A percentile compares a stretch with the other conserved stretches of the same genome.
phyloP scores from a whole-genome alignment of 495 filamentous ascomycete genomes.

The Aspergillus bertholletiae region DNA sequence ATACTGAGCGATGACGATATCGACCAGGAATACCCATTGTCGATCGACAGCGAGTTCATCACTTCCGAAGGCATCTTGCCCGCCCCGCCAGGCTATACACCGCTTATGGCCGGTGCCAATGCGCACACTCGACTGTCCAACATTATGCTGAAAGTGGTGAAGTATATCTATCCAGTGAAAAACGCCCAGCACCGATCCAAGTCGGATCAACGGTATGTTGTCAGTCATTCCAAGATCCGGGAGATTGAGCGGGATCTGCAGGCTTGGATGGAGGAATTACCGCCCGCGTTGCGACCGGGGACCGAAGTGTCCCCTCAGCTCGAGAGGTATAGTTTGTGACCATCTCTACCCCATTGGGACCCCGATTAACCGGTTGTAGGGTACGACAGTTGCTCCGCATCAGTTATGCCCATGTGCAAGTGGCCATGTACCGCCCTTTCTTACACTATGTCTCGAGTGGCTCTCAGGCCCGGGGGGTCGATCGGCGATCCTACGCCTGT shows the following conservation, averaged over 20 bases:
- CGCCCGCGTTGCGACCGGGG: slow-evolving; percentile 68
- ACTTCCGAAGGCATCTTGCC: slow-evolving; percentile 69
- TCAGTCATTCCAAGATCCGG: slow-evolving; percentile 82
- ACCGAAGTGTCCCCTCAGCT: slow-evolving; percentile 69
- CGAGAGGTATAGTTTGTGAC: slow-evolving; percentile 64
- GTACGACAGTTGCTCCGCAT: slow-evolving; percentile 84
- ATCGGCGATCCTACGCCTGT: slow-evolving; percentile 85
- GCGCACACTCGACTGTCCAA: slow-evolving; percentile 75
- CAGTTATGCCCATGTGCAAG: slow-evolving; percentile 85
- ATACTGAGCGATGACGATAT: slow-evolving; percentile 86
- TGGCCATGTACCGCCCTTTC: slow-evolving; percentile 94
- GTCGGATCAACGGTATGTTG: slow-evolving; percentile 67
- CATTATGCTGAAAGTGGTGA: slow-evolving; percentile 80
- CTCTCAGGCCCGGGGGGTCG: slow-evolving; percentile 62
- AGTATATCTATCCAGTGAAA: slow-evolving; percentile 87
- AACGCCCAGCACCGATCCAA: slow-evolving; percentile 48
- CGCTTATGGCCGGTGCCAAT: slow-evolving; percentile 77
- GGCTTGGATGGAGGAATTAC: slow-evolving; percentile 77
- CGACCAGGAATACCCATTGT: slow-evolving; percentile 80
- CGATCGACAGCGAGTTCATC: slow-evolving; percentile 91
- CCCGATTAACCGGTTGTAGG: slow-evolving; percentile 34
- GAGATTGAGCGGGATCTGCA: slow-evolving; percentile 88
- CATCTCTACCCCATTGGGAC: background rate
- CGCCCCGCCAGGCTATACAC: slow-evolving; percentile 71
- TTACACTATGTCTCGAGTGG: slow-evolving; percentile 86